phyloP scores from a whole-genome alignment of 176 grass and related monocot genomes.

The Lolium perenne region DNA sequence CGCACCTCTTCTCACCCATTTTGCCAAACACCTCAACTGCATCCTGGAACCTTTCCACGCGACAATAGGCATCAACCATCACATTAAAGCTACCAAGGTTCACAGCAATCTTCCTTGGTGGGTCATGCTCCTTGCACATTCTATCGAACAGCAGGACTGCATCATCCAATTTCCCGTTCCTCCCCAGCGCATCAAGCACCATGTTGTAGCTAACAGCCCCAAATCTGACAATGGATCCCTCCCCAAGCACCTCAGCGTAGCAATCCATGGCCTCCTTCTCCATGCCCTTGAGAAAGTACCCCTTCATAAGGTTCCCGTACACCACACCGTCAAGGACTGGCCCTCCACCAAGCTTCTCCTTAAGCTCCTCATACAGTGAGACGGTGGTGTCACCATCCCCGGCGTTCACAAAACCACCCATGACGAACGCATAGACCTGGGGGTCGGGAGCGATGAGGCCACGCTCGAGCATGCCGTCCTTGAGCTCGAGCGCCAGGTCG shows the following conservation, averaged over 20 bases:
- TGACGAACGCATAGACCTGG: conserved; percentile 71
- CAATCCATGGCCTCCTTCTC: conserved; percentile 70
- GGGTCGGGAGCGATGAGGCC: conserved; percentile 70
- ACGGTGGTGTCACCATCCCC: conserved; percentile 53
- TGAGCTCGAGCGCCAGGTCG: conserved; percentile 72
- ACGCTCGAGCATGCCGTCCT: conserved; percentile 79
- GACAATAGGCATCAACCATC: conserved; percentile 78
- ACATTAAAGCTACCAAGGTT: conserved; percentile 84
- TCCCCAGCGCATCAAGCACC: conserved; percentile 73
- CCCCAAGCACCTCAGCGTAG: conserved; percentile 57
- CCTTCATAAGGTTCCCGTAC: conserved; percentile 90
- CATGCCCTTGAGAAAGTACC: conserved; percentile 79
- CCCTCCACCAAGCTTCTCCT: conserved; percentile 58
- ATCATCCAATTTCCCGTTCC: conserved; percentile 68
- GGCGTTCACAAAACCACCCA: conserved; percentile 70
- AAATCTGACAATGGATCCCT: conserved; percentile 70
- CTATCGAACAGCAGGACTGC: conserved; percentile 66
- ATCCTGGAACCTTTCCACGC: conserved; percentile 56
- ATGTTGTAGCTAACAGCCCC: conserved; percentile 68
- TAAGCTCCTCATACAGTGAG: conserved; percentile 76
- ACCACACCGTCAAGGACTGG: conserved; percentile 66
- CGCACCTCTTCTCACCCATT: conserved; percentile 69
- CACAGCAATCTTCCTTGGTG: conserved; percentile 65
- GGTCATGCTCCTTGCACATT: conserved; percentile 71
- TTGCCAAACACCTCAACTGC: conserved; percentile 68